phyloP scores from a whole-genome alignment of 2,329 filamentous ascomycete species.

The Ceratocystis eucalypticola region DNA sequence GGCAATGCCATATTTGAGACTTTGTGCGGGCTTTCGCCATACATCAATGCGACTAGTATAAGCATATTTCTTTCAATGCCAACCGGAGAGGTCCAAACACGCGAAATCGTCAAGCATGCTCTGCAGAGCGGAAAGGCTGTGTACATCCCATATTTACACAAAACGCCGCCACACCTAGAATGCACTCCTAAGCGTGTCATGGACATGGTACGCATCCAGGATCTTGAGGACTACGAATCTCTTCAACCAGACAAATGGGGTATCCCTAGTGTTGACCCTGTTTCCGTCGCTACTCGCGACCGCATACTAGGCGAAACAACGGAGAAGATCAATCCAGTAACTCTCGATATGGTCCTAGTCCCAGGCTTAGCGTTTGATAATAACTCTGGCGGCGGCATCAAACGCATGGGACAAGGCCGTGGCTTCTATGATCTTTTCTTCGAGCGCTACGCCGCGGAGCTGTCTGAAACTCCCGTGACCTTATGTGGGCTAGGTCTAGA shows the following conservation, averaged over 20 bases:
- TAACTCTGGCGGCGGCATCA: constrained; percentile 41
- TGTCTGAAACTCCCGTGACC: constrained; percentile 27
- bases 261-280: constrained; percentile 67
- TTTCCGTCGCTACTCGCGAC: constrained; percentile 50
- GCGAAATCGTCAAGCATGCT: constrained; percentile 67
- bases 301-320: constrained; percentile 57
- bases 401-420: constrained; percentile 81
- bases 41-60: constrained; percentile 58
- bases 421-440: constrained; percentile 96
- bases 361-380: constrained; percentile 86
- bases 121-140: constrained; percentile 66
- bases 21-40: constrained; percentile 57
- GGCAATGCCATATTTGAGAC: constrained; percentile 51
- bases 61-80: constrained; percentile 94
- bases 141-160: constrained; percentile 82
- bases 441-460: constrained; percentile 48
- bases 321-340: constrained; percentile 33
- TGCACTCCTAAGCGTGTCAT: constrained; percentile 56
- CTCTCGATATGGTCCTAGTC: constrained; percentile 76
- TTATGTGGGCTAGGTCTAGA: constrained; percentile 67
- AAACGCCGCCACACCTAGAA: constrained; percentile 33
- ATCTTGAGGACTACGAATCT: constrained; percentile 62
- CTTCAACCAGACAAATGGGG: constrained; percentile 76
- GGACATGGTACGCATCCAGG: constrained; percentile 80
- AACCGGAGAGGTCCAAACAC: constrained; percentile 69